phyloP scores from a whole-genome alignment of 331 rosid genomes.

The Pyracantha coccinea region DNA sequence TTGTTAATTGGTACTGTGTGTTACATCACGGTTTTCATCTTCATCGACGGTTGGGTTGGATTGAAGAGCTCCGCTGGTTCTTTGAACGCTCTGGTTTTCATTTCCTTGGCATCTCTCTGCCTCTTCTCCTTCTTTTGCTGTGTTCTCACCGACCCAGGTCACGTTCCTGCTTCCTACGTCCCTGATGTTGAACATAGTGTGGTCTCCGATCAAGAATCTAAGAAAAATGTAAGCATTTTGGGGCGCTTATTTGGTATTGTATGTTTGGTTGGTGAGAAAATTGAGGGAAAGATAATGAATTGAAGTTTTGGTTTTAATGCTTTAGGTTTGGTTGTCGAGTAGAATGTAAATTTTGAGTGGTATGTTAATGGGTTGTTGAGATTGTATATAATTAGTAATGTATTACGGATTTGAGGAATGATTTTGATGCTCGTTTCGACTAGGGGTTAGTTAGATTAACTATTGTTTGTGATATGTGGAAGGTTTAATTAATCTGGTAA shows the following conservation, averaged over 20 bases:
- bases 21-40: conserved; percentile 58
- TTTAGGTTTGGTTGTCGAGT: conserved; percentile 5
- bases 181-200: conserved; percentile 66
- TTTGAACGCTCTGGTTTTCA: conserved; percentile 45
- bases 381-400: no score
- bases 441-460: not conserved
- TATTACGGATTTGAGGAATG: not conserved
- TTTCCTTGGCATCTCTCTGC: conserved; percentile 39
- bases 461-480: not conserved
- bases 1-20: conserved; percentile 36
- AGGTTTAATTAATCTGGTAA: not conserved
- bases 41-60: conserved; percentile 66
- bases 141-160: conserved; percentile 74
- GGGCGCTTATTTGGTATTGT: not conserved
- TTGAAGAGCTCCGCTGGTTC: conserved; percentile 56
- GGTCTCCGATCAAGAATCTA: conserved; percentile 24
- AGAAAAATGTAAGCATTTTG: conserved; percentile 42
- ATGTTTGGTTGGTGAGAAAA: conserved; percentile 8
- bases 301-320: not conserved
- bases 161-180: conserved; percentile 56
- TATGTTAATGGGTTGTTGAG: not conserved
- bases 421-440: not conserved
- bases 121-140: conserved; percentile 62
- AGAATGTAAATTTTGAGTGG: not conserved
- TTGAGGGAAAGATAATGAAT: not conserved